Evolutionary conservation across 2,329 filamentous ascomycete species (phyloP), one percentile per base, ranked within the genome.

Genomic region (Ceratocystis smalleyi): DNA sequence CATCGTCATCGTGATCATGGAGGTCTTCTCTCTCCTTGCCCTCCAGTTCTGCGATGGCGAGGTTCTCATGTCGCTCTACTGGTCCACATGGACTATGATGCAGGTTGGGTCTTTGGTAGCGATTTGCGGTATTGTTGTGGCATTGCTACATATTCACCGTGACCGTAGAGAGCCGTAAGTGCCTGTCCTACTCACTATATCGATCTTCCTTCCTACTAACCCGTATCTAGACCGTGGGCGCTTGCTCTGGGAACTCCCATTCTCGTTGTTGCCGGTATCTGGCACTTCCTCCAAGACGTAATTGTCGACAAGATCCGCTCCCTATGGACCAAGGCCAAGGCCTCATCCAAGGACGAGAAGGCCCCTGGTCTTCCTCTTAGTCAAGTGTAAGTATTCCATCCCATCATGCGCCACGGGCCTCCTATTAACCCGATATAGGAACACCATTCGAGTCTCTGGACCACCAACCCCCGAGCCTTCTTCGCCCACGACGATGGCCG

Each of bases 41-140:
- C 71, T 83, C 3, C 79, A 84, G 68, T 84, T 82, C 68, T 84
- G 82, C 67, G 79, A 82, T 45, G 81, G 81, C 8, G 82, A 84
- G 68, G 79, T 83, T 68, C 75, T 84, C 64, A 83, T 83, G 73
- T 77, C 78, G 1, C 72, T 84, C 0, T 83, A 83, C 71, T 84
- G 81, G 81, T 79, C 81, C 0, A 82, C 81, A 1, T 84, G 81
- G 80, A 81, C 80, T 24, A 81, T 82, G 76, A 73, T 83, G 4
- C 81, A 84, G 68, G 73, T 83, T 1, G 82, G 81, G 5, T 79
- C 79, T 1, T 73, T 82, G 66, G 82, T 83, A 43, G 82, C 82
- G 65, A 82, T 83, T 69, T 70, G 78, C 12, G 82, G 82, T 32
- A 79, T 84, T 67, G 77, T 81, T 55, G 72, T 84, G 2, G 77